These are phyloP conservation scores for Thalia dealbata DNA, from an alignment of 176 grass and related monocot species.

Conservation along the genomic window DNA sequence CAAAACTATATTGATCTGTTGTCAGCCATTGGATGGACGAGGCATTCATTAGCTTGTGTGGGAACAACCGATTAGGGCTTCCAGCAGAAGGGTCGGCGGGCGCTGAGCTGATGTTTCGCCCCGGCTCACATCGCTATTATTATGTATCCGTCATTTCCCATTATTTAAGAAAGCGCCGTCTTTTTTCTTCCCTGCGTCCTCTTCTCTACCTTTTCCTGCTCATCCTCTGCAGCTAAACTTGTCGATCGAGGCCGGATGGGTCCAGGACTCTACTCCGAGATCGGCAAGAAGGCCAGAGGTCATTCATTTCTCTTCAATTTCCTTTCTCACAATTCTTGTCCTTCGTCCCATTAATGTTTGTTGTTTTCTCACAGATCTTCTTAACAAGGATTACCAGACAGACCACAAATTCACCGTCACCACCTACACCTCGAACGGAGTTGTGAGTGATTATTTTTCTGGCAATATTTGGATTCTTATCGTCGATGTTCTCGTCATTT, in stretches of 20 bases:
- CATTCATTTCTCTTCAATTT: not conserved
- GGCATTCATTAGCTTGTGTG: not conserved
- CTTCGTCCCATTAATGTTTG: not conserved
- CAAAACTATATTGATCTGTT: too few species aligned
- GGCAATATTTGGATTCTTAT: not conserved
- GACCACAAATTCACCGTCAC: constrained; percentile 44
- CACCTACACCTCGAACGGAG: constrained; percentile 42
- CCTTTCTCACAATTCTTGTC: constrained; percentile 7
- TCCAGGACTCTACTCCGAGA: constrained; percentile 66
- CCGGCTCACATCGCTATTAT: not conserved
- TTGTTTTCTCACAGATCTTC: constrained; percentile 35
- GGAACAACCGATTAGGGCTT: not conserved
- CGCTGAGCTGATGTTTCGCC: not conserved
- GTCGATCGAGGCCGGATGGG: constrained; percentile 33
- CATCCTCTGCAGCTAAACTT: not conserved
- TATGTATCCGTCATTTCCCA: not conserved
- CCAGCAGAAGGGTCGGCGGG: too few species aligned
- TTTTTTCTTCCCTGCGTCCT: not conserved
- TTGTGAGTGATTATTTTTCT: constrained; percentile 31
- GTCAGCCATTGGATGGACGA: not conserved
- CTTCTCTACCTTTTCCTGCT: not conserved
- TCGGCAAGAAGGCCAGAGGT: constrained; percentile 82
- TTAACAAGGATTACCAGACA: constrained; percentile 48
- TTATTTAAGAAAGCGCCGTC: not conserved
- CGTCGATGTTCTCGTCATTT: not conserved